Evolutionary conservation across 352 stramenopile genomes (phyloP).

Genomic region (Bremia lactucae): DNA sequence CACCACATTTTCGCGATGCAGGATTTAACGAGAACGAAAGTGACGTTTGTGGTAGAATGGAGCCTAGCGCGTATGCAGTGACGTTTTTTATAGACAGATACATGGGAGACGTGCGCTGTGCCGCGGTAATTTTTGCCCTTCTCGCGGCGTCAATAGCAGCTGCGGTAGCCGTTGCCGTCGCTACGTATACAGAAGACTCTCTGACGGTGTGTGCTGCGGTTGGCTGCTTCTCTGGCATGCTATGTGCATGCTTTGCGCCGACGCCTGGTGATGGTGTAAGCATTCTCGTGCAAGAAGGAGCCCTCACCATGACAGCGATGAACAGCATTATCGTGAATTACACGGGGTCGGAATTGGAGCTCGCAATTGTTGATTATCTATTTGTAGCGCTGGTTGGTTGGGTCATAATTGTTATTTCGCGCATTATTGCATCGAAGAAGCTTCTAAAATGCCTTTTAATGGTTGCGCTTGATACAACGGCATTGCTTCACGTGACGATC

Average conservation of each 20-base stretch:
- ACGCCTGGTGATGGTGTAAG: conserved; percentile 27
- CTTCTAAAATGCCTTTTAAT: conserved; percentile 42
- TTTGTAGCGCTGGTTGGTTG: conserved; percentile 43
- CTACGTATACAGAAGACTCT: conserved; percentile 14
- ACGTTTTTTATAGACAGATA: conserved; percentile 19
- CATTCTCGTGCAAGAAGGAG: conserved; percentile 38
- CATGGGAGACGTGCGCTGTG: conserved; percentile 11
- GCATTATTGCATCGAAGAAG: conserved; percentile 46
- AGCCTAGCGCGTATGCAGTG: conserved; percentile 16
- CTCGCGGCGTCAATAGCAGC: conserved; percentile 9
- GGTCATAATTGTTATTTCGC: conserved; percentile 39
- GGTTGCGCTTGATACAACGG: conserved; percentile 42
- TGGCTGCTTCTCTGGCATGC: conserved; percentile 15
- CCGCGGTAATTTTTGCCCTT: conserved; percentile 1
- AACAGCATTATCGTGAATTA: conserved; percentile 52
- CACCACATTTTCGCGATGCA: conserved; percentile 7
- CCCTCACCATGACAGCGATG: conserved; percentile 44
- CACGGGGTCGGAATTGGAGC: conserved; percentile 21
- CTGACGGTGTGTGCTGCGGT: conserved; percentile 23
- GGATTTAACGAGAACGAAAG: conserved; percentile 11
- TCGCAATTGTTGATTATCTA: conserved; percentile 45
- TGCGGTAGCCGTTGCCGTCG: conserved; percentile 3
- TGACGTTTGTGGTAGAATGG: conserved; percentile 20
- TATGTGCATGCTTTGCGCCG: conserved; percentile 36
- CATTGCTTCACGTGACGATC: conserved; percentile 38